Evolutionary conservation across 163 green algal genomes (phyloP).

Genomic region (Scenedesmus sp.): DNA sequence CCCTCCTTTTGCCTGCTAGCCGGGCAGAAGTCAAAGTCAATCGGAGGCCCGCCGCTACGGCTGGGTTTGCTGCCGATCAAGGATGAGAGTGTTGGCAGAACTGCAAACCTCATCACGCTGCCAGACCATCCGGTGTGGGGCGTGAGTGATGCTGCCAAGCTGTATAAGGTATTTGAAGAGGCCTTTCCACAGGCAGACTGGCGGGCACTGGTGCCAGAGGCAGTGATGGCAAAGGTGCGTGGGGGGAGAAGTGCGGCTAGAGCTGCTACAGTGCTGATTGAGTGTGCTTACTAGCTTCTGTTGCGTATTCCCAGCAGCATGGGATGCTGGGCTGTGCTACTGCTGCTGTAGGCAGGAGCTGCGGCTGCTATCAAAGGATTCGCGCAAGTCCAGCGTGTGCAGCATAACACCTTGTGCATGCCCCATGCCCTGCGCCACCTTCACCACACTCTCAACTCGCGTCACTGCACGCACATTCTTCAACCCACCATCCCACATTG

Average conservation of each 20-base stretch:
- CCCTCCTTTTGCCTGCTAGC: slow-evolving; percentile 34
- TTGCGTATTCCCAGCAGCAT: background rate
- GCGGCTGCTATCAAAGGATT: too few relatives aligned
- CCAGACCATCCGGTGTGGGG: slow-evolving; percentile 64
- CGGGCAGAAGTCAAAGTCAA: background rate
- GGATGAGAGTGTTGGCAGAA: slow-evolving; percentile 37
- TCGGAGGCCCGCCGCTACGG: slow-evolving; percentile 18
- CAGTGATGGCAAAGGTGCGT: slow-evolving; percentile 34
- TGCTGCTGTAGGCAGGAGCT: too few relatives aligned
- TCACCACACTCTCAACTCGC: too few relatives aligned
- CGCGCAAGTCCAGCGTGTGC: too few relatives aligned
- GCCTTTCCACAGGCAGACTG: slow-evolving; percentile 61
- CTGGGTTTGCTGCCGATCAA: slow-evolving; percentile 62
- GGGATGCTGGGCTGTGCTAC: background rate
- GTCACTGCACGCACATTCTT: too few relatives aligned
- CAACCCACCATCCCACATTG: too few relatives aligned
- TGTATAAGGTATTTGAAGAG: slow-evolving; percentile 52
- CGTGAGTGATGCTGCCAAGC: slow-evolving; percentile 20
- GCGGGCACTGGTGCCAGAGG: slow-evolving; percentile 34
- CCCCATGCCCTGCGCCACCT: too few relatives aligned
- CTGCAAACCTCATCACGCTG: slow-evolving; percentile 64
- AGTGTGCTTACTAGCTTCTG: too few relatives aligned
- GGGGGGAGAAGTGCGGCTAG: too few relatives aligned
- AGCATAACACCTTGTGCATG: too few relatives aligned
- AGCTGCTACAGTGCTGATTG: too few relatives aligned